Conservation (phyloP, 805 yeast genomes). For the Spathaspora sp. region DNA sequence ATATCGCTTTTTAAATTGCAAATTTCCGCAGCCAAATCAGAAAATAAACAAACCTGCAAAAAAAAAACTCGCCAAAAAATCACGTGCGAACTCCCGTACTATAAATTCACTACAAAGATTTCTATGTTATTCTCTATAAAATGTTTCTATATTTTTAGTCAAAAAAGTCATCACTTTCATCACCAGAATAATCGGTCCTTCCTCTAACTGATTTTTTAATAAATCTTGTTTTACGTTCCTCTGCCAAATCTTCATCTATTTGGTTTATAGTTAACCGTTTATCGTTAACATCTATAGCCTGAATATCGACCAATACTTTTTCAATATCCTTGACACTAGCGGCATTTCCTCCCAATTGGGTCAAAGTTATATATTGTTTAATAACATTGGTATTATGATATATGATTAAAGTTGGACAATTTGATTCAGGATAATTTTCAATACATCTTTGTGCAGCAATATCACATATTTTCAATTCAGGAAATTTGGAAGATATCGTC, state of each 20-base stretch:
- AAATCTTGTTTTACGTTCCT: constrained; percentile 50
- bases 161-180: constrained; percentile 18
- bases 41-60: neutral
- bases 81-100: too few relatives aligned
- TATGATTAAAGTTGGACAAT: constrained; percentile 86
- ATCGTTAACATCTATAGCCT: constrained; percentile 66
- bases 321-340: constrained; percentile 71
- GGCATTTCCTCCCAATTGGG: constrained; percentile 80
- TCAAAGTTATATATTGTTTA: constrained; percentile 76
- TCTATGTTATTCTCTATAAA: constrained; percentile 1
- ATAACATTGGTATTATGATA: constrained; percentile 76
- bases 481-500: constrained; percentile 60
- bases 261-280: constrained; percentile 60
- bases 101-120: neutral
- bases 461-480: constrained; percentile 86
- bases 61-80: neutral
- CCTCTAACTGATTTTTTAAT: constrained; percentile 55
- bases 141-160: constrained; percentile 11
- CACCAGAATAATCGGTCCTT: constrained; percentile 20
- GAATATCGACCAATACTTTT: constrained; percentile 59
- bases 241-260: constrained; percentile 52
- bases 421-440: constrained; percentile 84
- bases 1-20: neutral
- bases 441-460: constrained; percentile 89
- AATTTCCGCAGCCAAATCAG: neutral